Evolutionary conservation across 192 early-diverging fungal genomes (phyloP), one percentile per base, ranked within the genome.

Genomic region (Entrophospora sp.): DNA sequence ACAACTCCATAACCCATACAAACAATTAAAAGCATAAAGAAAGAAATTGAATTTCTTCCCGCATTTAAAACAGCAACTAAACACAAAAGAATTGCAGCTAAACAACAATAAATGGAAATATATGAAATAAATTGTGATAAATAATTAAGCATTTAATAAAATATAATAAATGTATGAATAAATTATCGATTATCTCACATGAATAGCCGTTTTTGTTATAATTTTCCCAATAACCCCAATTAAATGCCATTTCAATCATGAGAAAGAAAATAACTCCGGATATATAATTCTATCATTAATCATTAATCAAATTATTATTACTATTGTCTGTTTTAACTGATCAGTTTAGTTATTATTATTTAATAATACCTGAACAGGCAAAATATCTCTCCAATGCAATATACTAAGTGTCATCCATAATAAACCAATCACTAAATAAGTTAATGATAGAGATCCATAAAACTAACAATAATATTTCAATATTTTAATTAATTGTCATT

Each of bases 1-100:
- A 98, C 93, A 20, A 98, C 95, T 44, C 96, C 93, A 73, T 95
- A 98, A 25, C 96, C 96, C 68, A 98, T 86, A 5, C 90, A 85
- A 7, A 96, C 93, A 46, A 98, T 91, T 43, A 98, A 78, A 1
- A 98, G 80, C 87, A 98, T 93, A 66, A 97, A 97, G 69, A 98
- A 91, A 2, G 96, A 96, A 42, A 97, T 73, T 60, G 89, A 91
- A 73, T 93, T 95, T 61, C 96, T 77, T 8, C 86, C 94, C 6
- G 94, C 87, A 71, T 92, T 93, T 18, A 97, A 71, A 46, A 94
- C 64, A 5, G 90, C 87, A 7, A 89, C 88, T 3, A 92, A 53
- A 2, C 87, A 82, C 9, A 94, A 76, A 55, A 94, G 80, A 20
- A 81, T 79, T 40, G 78, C 73, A 38, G 81, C 70, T 75, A 76